These are phyloP conservation scores for Paradendryphiella salina DNA, from an alignment of 2,329 filamentous ascomycete genomes.

Conservation along the genomic window DNA sequence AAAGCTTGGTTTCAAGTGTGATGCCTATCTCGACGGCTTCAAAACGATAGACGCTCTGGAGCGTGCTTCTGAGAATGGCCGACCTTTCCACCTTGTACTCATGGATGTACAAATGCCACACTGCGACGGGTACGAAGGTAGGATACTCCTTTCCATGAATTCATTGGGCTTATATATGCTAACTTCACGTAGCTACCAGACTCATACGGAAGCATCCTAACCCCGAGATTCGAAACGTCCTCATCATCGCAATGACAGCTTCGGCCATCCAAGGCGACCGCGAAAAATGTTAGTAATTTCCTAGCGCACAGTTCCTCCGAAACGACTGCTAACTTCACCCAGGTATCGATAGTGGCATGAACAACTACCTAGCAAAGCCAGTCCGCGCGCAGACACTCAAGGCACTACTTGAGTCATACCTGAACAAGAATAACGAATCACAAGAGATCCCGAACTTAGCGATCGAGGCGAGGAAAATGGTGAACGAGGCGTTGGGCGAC, in stretches of 20 bases:
- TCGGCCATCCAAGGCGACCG: constrained; percentile 91
- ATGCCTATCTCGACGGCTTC: constrained; percentile 86
- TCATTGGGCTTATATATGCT: constrained; percentile 6
- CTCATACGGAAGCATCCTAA: constrained; percentile 76
- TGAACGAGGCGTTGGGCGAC: constrained; percentile 39
- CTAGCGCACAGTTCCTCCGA: neutral
- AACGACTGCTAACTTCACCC: constrained; percentile 44
- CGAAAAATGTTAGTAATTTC: constrained; percentile 62
- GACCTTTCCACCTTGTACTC: constrained; percentile 84
- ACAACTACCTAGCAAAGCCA: constrained; percentile 94
- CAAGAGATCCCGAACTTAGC: constrained; percentile 49
- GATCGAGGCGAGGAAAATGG: constrained; percentile 51
- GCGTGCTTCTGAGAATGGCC: constrained; percentile 68
- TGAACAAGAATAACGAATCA: constrained; percentile 54
- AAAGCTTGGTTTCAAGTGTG: constrained; percentile 81
- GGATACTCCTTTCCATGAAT: neutral
- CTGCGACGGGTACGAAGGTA: constrained; percentile 79
- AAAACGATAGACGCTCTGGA: constrained; percentile 87
- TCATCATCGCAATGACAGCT: constrained; percentile 98
- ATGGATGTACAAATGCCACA: constrained; percentile 99
- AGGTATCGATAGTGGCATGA: constrained; percentile 90
- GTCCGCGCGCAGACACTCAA: constrained; percentile 87
- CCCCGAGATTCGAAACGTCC: constrained; percentile 74
- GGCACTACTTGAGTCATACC: constrained; percentile 74
- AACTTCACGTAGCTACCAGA: constrained; percentile 65